Evolutionary conservation across 257 asterid genomes (phyloP).

Genomic region (Sherardia arvensis): DNA sequence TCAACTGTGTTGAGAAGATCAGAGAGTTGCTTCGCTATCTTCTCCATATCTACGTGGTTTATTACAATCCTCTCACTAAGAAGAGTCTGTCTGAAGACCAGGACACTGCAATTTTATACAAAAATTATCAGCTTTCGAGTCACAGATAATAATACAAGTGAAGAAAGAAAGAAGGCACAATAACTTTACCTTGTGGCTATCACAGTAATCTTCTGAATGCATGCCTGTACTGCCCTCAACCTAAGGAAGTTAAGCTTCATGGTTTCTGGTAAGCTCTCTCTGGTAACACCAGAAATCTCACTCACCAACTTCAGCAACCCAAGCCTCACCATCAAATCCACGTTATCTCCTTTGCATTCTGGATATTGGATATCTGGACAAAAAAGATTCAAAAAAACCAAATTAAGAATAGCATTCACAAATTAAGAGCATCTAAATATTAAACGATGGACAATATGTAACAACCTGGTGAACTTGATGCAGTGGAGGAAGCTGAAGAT

Average conservation of each 20-base stretch:
- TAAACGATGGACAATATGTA: not conserved
- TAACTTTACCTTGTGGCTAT: conserved; percentile 59
- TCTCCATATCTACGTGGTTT: conserved; percentile 48
- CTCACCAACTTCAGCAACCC: conserved; percentile 72
- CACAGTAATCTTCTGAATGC: conserved; percentile 77
- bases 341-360: conserved; percentile 75
- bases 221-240: conserved; percentile 68
- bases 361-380: conserved; percentile 32
- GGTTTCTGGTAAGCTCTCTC: conserved; percentile 80
- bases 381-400: not conserved
- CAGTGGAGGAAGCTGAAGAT: conserved; percentile 25
- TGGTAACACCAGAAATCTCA: conserved; percentile 59
- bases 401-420: not conserved
- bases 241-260: conserved; percentile 68
- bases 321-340: conserved; percentile 70
- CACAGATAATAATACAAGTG: not conserved
- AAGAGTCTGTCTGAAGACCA: conserved; percentile 69
- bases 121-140: not conserved
- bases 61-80: conserved; percentile 39
- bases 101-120: conserved; percentile 31
- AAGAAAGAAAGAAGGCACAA: not conserved
- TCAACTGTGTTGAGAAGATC: conserved; percentile 42
- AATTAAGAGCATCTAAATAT: not conserved
- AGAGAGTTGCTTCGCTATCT: conserved; percentile 41
- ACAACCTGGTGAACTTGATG: conserved; percentile 34